Evolutionary conservation across 352 stramenopile species (phyloP), one percentile per base, ranked within the genome.

Genomic region (Phytophthora syringae): DNA sequence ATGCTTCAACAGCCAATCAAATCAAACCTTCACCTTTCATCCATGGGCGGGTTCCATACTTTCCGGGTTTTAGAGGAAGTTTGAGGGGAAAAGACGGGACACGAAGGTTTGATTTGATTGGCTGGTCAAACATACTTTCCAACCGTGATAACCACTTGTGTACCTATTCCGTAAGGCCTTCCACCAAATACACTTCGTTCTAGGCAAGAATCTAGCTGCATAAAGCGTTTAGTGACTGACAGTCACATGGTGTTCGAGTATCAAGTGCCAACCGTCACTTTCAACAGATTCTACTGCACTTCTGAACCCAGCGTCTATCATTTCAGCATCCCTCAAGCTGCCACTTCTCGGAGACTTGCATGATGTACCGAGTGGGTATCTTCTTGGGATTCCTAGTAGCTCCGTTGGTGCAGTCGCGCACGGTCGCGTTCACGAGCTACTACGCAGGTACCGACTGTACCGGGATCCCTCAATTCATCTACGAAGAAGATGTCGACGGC

Each of bases 361-460:
- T n/a, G 18, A 45, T 45, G 39, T 7, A 15, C 15, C n/a, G 7
- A 45, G 18, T 45, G 15, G 39, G 39, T 45, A 5, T 45, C 20
- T 45, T 25, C 5, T 4, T 45, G 6, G n/a, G 39, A 25, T 5
- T 45, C 11, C 6, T 45, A 18, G 39, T 22, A 16, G 4, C 18
- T 10, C 7, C 25, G 11, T 50, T 18, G 2, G 10, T 39, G 6
- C 2, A 52, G 6, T 54, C 52, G 20, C 60, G 60, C 12, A 68
- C 60, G 1, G 60, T 68, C 11, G 18, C 52, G 24, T 68, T 67
- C 45, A 68, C 60, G 7, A 68, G 52, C n/a, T 68, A 68, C 45
- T 68, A 63, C 21, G 60, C 4, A 45, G 18, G 39, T 16, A 16
- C 45, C 9, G 44, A 63, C 36, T 68, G 52, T 21, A 52, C 60